Percentiles rank a stretch among this genome's conserved stretches.
phyloP scores from a whole-genome alignment of 1,139 yeast species.

The Pichia sp. region DNA sequence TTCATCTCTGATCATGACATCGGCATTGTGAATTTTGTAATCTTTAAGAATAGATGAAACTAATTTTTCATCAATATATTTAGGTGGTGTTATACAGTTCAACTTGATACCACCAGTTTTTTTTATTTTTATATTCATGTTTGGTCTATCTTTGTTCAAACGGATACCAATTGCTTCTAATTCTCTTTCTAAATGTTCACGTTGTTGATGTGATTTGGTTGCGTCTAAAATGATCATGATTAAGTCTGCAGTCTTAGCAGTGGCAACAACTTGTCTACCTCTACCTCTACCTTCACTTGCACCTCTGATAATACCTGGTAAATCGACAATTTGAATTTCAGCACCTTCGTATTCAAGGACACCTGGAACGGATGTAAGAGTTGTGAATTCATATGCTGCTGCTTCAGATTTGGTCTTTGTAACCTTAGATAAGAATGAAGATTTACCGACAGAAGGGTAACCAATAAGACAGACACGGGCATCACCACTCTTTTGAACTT shows the following conservation, averaged over 20 bases:
- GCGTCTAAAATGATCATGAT: constrained; percentile 95
- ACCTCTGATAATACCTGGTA: constrained; percentile 97
- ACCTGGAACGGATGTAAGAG: constrained; percentile 96
- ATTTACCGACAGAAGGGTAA: constrained; percentile 97
- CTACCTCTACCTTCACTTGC: constrained; percentile 98
- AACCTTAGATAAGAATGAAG: constrained; percentile 80
- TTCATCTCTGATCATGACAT: constrained; percentile 86
- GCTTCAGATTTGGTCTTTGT: constrained; percentile 94
- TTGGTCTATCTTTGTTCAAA: constrained; percentile 77
- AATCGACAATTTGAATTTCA: constrained; percentile 92
- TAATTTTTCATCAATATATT: constrained; percentile 75
- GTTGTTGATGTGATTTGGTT: constrained; percentile 86
- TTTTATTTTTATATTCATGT: constrained; percentile 73
- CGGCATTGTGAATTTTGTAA: constrained; percentile 90
- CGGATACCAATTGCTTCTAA: constrained; percentile 94
- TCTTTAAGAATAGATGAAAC: constrained; percentile 78
- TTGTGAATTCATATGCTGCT: constrained; percentile 94
- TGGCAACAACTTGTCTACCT: constrained; percentile 95
- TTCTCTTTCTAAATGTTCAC: constrained; percentile 83
- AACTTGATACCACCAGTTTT: constrained; percentile 91
- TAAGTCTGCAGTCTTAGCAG: constrained; percentile 92
- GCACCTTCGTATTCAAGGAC: constrained; percentile 95
- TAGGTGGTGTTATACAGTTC: constrained; percentile 80
- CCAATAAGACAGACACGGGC: constrained; percentile 96
- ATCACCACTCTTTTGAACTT: constrained; percentile 94